Evolutionary conservation across 164 flowering plant species (phyloP), one percentile per base, ranked within the genome.

Genomic region (Amborella trichopoda): DNA sequence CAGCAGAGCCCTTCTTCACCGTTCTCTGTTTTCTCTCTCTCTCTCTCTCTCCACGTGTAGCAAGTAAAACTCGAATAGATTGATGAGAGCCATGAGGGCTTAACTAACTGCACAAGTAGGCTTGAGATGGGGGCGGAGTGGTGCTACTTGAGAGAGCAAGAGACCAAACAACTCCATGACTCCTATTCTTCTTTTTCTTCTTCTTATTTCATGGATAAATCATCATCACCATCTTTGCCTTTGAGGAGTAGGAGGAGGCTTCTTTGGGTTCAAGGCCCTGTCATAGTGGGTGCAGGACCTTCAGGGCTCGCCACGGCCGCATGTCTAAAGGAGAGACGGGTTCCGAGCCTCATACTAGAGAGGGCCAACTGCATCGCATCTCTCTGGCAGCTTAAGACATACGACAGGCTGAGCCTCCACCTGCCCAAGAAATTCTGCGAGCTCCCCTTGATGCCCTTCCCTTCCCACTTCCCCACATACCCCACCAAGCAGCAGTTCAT

Each of bases 201-300:
- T n/a, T n/a, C n/a, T n/a, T 65, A 26, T 3, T 40, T 53, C 5
- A 28, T 39, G 23, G 30, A 6, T 20, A 33, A 16, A 14, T 53
- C 51, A 26, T 48, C 1, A 32, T n/a, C n/a, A n/a, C n/a, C n/a
- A n/a, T n/a, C n/a, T n/a, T n/a, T n/a, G n/a, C n/a, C n/a, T n/a
- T n/a, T n/a, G n/a, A 44, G 10, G 6, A 53, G 21, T 19, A 4
- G 25, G 10, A 8, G 44, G 2, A 56, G 54, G 45, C 18, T 64
- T 19, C 49, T 68, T 4, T 53, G 58, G 59, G 76, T 75, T 2
- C 61, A 60, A 0, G 81, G 88, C 0, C 83, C 91, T 0, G 44
- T 85, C 28, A 74, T 85, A 10, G 75, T 85, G 3, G 95, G 95
- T 0, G 88, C 91, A 1, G 95, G 95, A 1, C 95, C 95, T 0